These are phyloP conservation scores for Termitomyces sp. DNA, from an alignment of 768 basidiomycete genomes.

Conservation along the genomic window DNA sequence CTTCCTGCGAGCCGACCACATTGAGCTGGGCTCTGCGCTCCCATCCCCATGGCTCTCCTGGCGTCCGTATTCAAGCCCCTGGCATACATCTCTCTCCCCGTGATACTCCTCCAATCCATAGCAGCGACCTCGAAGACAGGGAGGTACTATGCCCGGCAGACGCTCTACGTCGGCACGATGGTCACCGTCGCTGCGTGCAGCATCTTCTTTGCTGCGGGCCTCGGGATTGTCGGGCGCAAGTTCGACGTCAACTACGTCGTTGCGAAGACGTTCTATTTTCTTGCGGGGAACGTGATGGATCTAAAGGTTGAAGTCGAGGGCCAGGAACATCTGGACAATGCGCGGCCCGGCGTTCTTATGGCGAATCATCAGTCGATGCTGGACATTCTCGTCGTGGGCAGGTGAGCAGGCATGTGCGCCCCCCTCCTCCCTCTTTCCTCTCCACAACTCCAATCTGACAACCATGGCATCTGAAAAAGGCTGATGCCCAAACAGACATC, in stretches of 20 bases:
- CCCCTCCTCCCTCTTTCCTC: conserved; percentile 1
- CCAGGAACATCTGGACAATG: conserved; percentile 68
- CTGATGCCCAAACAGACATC: conserved; percentile 79
- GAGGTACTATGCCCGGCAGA: conserved; percentile 70
- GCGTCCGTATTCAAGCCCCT: conserved; percentile 64
- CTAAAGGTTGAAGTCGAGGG: conserved; percentile 80
- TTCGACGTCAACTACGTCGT: conserved; percentile 82
- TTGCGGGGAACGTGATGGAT: conserved; percentile 62
- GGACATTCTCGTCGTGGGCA: conserved; percentile 79
- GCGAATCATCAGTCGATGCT: conserved; percentile 94
- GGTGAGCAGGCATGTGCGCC: conserved; percentile 42
- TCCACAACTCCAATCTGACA: not conserved
- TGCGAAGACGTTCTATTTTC: conserved; percentile 76
- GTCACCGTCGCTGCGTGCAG: conserved; percentile 71
- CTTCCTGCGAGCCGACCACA: conserved; percentile 4
- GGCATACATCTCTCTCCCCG: conserved; percentile 74
- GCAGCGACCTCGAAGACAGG: conserved; percentile 51
- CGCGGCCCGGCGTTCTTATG: conserved; percentile 72
- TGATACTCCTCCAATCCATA: conserved; percentile 60
- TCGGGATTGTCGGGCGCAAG: conserved; percentile 64
- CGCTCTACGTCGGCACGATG: conserved; percentile 71
- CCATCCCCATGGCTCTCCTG: conserved; percentile 56
- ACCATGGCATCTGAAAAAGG: conserved; percentile 29
- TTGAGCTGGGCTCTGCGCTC: conserved; percentile 14
- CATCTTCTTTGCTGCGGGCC: conserved; percentile 59